Evolutionary conservation across 352 stramenopile species (phyloP).

Genomic region (Phytophthora syringae): DNA sequence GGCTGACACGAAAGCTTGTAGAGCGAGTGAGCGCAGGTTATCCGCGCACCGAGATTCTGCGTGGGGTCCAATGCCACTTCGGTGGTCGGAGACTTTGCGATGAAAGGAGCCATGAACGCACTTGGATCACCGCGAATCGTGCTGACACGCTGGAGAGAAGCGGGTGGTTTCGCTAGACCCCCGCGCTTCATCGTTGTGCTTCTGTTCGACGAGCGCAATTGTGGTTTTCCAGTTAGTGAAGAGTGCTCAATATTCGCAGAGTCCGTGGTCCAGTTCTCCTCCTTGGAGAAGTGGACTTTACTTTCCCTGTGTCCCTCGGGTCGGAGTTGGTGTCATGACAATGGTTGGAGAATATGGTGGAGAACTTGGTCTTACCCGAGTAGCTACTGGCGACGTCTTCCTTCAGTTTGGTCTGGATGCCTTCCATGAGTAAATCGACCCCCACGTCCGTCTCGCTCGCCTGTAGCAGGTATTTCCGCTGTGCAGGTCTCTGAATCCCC

Average conservation of each 20-base stretch:
- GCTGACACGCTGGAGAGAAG: constrained; percentile 33
- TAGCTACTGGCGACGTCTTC: constrained; percentile 23
- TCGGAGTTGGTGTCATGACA: not conserved
- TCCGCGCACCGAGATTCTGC: constrained; percentile 59
- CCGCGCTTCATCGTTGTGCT: constrained; percentile 20
- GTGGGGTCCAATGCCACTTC: constrained; percentile 7
- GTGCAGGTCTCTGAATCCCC: constrained; percentile 34
- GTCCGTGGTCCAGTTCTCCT: constrained; percentile 1
- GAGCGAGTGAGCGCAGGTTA: constrained; percentile 75
- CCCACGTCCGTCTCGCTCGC: constrained; percentile 46
- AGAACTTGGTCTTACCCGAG: constrained; percentile 8
- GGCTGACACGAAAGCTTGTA: constrained; percentile 83
- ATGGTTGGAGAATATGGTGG: constrained; percentile 11
- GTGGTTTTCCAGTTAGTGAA: constrained; percentile 7
- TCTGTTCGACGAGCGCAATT: constrained; percentile 5
- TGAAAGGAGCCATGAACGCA: constrained; percentile 25
- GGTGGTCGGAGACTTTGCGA: constrained; percentile 15
- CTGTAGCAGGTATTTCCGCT: constrained; percentile 50
- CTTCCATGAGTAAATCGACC: constrained; percentile 38
- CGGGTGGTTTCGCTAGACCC: constrained; percentile 1
- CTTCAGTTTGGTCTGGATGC: constrained; percentile 40
- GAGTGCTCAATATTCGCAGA: not conserved
- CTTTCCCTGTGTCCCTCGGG: constrained; percentile 1
- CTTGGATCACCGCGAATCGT: constrained; percentile 50
- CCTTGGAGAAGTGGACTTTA: constrained; percentile 23